Percentiles rank a stretch among this genome's conserved stretches.
Conservation (phyloP, 2,329 filamentous ascomycete genomes). For the Thermoascus crustaceus region DNA sequence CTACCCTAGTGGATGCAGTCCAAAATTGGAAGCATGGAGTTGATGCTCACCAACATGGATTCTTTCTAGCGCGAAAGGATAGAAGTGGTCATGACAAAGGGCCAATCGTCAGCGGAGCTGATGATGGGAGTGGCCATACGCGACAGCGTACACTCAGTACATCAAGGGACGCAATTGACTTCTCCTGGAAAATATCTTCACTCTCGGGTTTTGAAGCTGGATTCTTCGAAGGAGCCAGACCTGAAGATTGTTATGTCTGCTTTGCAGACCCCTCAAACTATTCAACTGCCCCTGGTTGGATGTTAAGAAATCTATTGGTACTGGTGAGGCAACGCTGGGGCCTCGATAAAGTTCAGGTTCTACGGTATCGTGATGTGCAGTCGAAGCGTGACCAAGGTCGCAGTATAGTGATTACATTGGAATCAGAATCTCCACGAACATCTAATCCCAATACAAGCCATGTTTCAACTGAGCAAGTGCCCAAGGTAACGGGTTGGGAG, state of each 20-base stretch:
- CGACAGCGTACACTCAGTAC: slow-evolving; percentile 44
- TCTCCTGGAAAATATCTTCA: slow-evolving; percentile 67
- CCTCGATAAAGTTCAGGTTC: slow-evolving; percentile 66
- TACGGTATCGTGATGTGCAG: slow-evolving; percentile 85
- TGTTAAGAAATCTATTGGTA: slow-evolving; percentile 78
- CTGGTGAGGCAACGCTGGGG: slow-evolving; percentile 76
- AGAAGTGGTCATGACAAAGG: slow-evolving; percentile 21
- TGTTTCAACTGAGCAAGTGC: slow-evolving; percentile 44
- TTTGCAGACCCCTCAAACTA: slow-evolving; percentile 95
- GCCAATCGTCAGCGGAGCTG: slow-evolving; percentile 23
- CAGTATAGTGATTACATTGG: slow-evolving; percentile 67
- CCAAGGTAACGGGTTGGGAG: slow-evolving; percentile 94
- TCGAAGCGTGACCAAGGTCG: slow-evolving; percentile 67
- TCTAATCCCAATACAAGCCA: slow-evolving; percentile 19
- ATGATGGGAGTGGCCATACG: slow-evolving; percentile 20
- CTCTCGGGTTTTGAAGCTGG: slow-evolving; percentile 73
- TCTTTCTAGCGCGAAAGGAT: slow-evolving; percentile 84
- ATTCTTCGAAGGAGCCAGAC: slow-evolving; percentile 67
- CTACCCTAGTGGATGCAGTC: slow-evolving; percentile 69
- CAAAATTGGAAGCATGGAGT: slow-evolving; percentile 80
- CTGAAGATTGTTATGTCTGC: slow-evolving; percentile 71
- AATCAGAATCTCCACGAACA: slow-evolving; percentile 24
- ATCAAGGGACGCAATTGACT: slow-evolving; percentile 51
- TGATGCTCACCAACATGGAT: slow-evolving; percentile 80
- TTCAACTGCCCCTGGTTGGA: slow-evolving; percentile 80